These are phyloP conservation scores for Morella rubra DNA, from an alignment of 306 rosid species.

Conservation along the genomic window DNA sequence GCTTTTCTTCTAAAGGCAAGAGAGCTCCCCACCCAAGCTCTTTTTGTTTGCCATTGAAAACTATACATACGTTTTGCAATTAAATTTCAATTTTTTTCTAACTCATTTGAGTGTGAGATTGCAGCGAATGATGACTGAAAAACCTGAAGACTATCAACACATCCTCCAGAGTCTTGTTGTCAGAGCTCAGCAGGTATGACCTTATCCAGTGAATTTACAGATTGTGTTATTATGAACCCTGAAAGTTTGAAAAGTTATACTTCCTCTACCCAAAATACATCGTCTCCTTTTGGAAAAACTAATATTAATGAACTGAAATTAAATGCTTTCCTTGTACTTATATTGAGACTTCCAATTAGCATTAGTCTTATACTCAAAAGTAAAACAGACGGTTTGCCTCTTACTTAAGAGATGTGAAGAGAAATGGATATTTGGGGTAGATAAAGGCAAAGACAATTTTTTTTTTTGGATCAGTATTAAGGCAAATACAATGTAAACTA, in stretches of 20 bases:
- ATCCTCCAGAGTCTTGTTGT: conserved; percentile 92
- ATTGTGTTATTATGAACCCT: conserved; percentile 8
- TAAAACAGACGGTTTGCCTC: neutral
- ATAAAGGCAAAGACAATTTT: no score
- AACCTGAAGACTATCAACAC: conserved; percentile 91
- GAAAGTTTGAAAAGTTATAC: conserved; percentile 6
- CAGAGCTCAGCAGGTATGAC: conserved; percentile 94
- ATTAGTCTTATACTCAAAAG: neutral
- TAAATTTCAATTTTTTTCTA: conserved; percentile 17
- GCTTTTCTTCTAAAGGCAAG: conserved; percentile 96
- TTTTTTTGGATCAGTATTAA: no score
- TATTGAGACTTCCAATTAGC: neutral
- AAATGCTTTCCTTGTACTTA: neutral
- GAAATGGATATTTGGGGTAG: neutral
- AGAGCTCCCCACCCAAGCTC: neutral
- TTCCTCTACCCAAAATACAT: neutral
- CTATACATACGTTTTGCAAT: conserved; percentile 11
- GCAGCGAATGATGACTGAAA: conserved; percentile 95
- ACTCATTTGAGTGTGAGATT: conserved; percentile 29
- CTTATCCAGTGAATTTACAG: conserved; percentile 22
- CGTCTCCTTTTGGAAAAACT: neutral
- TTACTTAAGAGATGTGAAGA: neutral
- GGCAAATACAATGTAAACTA: no score
- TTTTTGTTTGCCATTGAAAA: conserved; percentile 6
- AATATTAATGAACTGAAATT: neutral